Conservation (phyloP, 2,329 filamentous ascomycete species). For the Beauveria bassiana region DNA sequence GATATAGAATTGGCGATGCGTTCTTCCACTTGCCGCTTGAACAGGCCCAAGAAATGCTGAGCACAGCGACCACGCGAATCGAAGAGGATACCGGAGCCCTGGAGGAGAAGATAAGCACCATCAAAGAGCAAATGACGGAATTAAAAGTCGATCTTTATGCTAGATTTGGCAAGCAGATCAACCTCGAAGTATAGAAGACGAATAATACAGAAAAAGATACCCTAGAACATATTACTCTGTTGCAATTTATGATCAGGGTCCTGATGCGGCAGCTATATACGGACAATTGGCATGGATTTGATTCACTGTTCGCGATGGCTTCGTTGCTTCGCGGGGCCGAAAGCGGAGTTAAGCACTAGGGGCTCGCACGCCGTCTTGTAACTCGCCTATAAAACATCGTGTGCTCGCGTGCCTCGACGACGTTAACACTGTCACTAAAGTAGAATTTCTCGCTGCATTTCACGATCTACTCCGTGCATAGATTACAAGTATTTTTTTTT, state of each 20-base stretch:
- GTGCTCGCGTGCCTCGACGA: no score
- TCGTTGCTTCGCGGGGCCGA: not conserved
- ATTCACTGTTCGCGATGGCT: not conserved
- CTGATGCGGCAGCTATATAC: not conserved
- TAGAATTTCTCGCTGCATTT: no score
- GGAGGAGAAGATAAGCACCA: constrained; percentile 65
- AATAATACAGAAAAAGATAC: constrained; percentile 4
- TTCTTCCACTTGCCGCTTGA: constrained; percentile 81
- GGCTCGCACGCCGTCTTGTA: not conserved
- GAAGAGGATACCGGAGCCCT: constrained; percentile 68
- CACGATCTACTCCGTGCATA: no score
- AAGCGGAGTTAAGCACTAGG: not conserved
- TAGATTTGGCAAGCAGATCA: constrained; percentile 93
- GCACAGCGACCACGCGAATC: constrained; percentile 60
- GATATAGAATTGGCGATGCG: constrained; percentile 93
- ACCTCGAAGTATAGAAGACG: constrained; percentile 54
- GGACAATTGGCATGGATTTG: not conserved
- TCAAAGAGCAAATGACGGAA: constrained; percentile 80
- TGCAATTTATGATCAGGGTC: no score
- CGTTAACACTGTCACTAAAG: no score
- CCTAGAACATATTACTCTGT: not conserved
- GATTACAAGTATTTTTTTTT: no score
- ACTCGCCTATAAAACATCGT: not conserved
- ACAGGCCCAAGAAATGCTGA: constrained; percentile 81
- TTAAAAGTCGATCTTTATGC: constrained; percentile 92